Base-by-base conservation (phyloP, 2,329 filamentous ascomycete species). In the Cadophora malorum region DNA sequence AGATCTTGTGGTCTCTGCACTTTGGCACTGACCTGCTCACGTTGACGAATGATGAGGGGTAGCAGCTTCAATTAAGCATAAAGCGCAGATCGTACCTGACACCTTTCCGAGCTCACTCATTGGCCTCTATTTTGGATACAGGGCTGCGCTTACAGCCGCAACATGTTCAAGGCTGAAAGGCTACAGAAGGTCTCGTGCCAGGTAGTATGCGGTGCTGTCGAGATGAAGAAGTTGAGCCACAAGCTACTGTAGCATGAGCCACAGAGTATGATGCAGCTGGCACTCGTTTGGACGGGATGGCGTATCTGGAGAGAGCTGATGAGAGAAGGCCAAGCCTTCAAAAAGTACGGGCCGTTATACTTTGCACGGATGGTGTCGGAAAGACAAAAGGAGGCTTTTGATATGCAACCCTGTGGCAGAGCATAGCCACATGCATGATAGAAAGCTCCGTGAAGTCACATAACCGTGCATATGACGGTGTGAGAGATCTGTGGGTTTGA, bases 391-490 rank as follows among this genome's bases (percentile, higher is more conserved):
- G 56, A 49, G 41, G 31, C 50, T 59, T 19, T 59, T 59, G 55
- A 33, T 56, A 55, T 55, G 67, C 50, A 63, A 59, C 53, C 62
- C 19, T 66, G 55, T 55, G 14, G 47, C 28, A 25, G 33, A 50
- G 67, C 67, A 73, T 69, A 69, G 72, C 70, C 72, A 73, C 72
- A 67, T 21, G 33, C 41, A 45, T 45, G 41, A 45, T 45, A 45
- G 12, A 45, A 16, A 45, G 12, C 41, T 45, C 41, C 41, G 41
- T 16, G 16, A 19, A 9, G 19, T 21, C 70, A 72, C 72, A 68
- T 19, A 41, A 9, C 41, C 45, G 45, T 69, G 69, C 66, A 73
- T 68, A 67, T 35, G 28, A 64, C 64, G 61, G 66, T 63, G 56
- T 56, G 58, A 65, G 63, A 72, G 69, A 72, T 71, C 70, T 70